Evolutionary conservation across 2,329 filamentous ascomycete genomes (phyloP).

Genomic region (Stagonosporopsis vannaccii): DNA sequence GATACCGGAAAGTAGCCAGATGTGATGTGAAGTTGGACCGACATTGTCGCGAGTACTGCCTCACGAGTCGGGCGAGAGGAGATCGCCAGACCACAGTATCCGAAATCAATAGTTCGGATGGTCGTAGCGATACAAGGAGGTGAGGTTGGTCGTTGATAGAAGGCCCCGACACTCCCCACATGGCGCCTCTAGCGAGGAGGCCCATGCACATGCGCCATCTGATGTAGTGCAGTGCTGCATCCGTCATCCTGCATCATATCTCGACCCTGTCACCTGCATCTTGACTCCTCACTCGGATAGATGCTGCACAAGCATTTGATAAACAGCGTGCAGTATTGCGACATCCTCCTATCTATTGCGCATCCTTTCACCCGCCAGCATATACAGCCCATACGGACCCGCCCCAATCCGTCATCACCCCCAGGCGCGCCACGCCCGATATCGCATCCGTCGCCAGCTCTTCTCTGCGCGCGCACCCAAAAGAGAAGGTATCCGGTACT

Average conservation of each 20-base stretch:
- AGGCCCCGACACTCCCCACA: slow-evolving; percentile 15
- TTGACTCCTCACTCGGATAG: slow-evolving; percentile 3
- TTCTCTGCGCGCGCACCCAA: slow-evolving; percentile 3
- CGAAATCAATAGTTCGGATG: slow-evolving; percentile 2
- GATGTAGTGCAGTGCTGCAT: slow-evolving; percentile 16
- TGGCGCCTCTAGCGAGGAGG: slow-evolving; percentile 16
- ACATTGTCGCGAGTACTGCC: slow-evolving; percentile 7
- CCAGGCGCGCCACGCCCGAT: slow-evolving; percentile 21
- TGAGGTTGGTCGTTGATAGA: slow-evolving; percentile 22
- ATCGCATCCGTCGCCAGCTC: slow-evolving; percentile 23
- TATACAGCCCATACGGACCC: background rate
- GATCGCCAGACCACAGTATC: background rate
- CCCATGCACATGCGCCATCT: slow-evolving; percentile 5
- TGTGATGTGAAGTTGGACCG: background rate
- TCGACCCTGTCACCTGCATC: slow-evolving; percentile 8
- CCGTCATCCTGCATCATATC: slow-evolving; percentile 14
- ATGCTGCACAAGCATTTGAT: slow-evolving; percentile 5
- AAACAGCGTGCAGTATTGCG: slow-evolving; percentile 11
- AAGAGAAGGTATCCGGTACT: slow-evolving; percentile 17
- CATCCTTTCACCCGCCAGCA: slow-evolving; percentile 2
- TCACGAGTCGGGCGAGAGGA: slow-evolving; percentile 3
- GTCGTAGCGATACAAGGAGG: background rate
- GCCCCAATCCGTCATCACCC: slow-evolving; percentile 1
- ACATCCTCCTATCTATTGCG: slow-evolving; percentile 17
- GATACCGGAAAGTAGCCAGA: slow-evolving; percentile 9